Percentiles rank a stretch among this genome's conserved stretches.
Conservation (phyloP, 2,329 filamentous ascomycete species). For the Stachybotrys echinatus region DNA sequence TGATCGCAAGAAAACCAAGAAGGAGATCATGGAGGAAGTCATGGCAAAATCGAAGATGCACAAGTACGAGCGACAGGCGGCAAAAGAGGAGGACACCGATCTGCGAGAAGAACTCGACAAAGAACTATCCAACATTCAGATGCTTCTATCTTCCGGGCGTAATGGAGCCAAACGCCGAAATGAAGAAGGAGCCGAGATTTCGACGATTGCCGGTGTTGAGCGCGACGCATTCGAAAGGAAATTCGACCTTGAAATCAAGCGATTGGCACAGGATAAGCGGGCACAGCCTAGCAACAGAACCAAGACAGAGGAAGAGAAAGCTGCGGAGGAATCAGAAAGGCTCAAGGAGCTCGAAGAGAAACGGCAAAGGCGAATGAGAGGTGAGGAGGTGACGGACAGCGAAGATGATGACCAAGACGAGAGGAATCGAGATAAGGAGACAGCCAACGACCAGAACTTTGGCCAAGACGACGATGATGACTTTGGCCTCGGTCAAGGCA, state of each 20-base stretch:
- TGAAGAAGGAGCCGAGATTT: slow-evolving; percentile 13
- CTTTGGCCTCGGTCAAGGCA: slow-evolving; percentile 56
- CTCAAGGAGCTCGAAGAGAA: slow-evolving; percentile 79
- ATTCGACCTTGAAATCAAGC: slow-evolving; percentile 78
- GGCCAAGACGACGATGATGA: slow-evolving; percentile 45
- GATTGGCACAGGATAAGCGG: slow-evolving; percentile 78
- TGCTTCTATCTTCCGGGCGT: slow-evolving; percentile 54
- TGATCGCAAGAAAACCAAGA: slow-evolving; percentile 87
- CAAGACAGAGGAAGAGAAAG: slow-evolving; percentile 85
- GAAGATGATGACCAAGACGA: slow-evolving; percentile 48
- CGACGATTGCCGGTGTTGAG: slow-evolving; percentile 47
- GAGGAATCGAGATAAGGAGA: slow-evolving; percentile 26
- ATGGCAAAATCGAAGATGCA: slow-evolving; percentile 95
- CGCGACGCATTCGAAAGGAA: slow-evolving; percentile 72
- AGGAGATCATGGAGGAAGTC: slow-evolving; percentile 96
- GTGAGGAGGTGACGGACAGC: slow-evolving; percentile 65
- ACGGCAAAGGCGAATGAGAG: slow-evolving; percentile 79
- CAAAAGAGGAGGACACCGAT: slow-evolving; percentile 91
- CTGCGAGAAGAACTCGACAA: slow-evolving; percentile 79
- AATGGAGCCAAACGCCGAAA: slow-evolving; percentile 30
- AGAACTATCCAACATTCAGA: slow-evolving; percentile 71
- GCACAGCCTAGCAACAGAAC: slow-evolving; percentile 82
- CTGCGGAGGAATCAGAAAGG: slow-evolving; percentile 68
- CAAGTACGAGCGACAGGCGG: slow-evolving; percentile 89
- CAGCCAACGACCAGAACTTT: slow-evolving; percentile 20